Conservation (phyloP, 306 rosid genomes). For the Corylus americana region DNA sequence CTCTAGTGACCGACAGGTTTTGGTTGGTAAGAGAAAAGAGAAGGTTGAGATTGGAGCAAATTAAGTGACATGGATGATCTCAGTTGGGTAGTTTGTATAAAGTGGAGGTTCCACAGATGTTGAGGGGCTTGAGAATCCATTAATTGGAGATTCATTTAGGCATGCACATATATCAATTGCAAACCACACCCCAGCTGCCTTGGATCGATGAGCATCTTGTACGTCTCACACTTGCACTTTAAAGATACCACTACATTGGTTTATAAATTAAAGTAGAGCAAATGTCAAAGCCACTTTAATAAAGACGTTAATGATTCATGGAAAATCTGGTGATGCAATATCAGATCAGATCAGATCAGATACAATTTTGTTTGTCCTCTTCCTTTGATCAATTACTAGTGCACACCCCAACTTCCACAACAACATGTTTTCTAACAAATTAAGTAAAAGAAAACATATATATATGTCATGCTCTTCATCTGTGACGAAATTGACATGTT, state of each 20-base stretch:
- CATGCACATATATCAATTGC: too few species aligned
- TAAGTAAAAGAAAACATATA: background rate
- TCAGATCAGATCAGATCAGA: too few species aligned
- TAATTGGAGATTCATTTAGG: background rate
- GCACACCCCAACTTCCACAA: background rate
- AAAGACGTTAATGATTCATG: slow-evolving; percentile 1
- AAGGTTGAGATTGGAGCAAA: background rate
- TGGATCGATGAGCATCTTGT: background rate
- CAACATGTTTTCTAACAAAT: background rate
- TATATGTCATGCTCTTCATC: background rate
- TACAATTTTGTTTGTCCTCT: background rate
- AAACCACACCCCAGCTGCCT: too few species aligned
- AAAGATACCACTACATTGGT: background rate
- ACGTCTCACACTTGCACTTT: slow-evolving; percentile 2
- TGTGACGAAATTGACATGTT: background rate
- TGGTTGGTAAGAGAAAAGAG: background rate
- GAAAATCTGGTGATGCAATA: background rate
- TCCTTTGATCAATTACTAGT: background rate
- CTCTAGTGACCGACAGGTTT: background rate
- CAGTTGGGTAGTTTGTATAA: background rate
- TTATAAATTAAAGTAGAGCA: background rate
- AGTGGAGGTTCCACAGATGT: background rate
- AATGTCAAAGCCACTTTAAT: slow-evolving; percentile 1
- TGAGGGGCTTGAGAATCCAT: background rate
- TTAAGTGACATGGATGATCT: background rate